These are phyloP conservation scores for Coniochaeta pulveracea DNA, from an alignment of 2,329 filamentous ascomycete genomes.

Conservation along the genomic window DNA sequence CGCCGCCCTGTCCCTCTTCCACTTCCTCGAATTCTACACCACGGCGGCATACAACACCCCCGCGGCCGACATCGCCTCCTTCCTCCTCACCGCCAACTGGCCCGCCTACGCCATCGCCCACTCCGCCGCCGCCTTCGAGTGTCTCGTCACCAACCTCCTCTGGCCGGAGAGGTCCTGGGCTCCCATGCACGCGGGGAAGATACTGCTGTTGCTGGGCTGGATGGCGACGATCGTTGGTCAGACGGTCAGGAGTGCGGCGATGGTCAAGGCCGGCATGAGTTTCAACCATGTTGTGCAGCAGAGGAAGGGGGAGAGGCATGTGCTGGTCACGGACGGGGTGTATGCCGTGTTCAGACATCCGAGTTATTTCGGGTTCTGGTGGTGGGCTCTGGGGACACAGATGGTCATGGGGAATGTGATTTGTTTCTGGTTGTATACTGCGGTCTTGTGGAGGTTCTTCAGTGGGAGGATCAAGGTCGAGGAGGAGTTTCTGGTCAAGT, in stretches of 20 bases:
- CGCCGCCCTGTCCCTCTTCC: slow-evolving; percentile 63
- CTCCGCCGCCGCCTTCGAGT: slow-evolving; percentile 61
- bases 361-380: slow-evolving; percentile 96
- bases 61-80: slow-evolving; percentile 60
- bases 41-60: slow-evolving; percentile 77
- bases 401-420: slow-evolving; percentile 75
- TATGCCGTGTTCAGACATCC: slow-evolving; percentile 74
- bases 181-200: slow-evolving; percentile 28
- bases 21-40: slow-evolving; percentile 93
- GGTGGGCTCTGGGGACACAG: slow-evolving; percentile 95
- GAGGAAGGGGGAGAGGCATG: slow-evolving; percentile 55
- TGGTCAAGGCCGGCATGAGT: slow-evolving; percentile 78
- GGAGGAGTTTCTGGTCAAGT: slow-evolving; percentile 64
- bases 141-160: slow-evolving; percentile 46
- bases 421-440: slow-evolving; percentile 62
- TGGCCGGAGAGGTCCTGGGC: slow-evolving; percentile 38
- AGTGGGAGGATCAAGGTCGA: slow-evolving; percentile 61
- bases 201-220: slow-evolving; percentile 46
- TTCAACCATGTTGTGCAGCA: slow-evolving; percentile 86
- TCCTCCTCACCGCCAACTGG: slow-evolving; percentile 78
- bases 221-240: slow-evolving; percentile 60
- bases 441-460: slow-evolving; percentile 83
- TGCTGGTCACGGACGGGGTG: slow-evolving; percentile 72
- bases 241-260: slow-evolving; percentile 64
- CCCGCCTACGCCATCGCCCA: slow-evolving; percentile 77